Base-by-base conservation (phyloP, 2,329 filamentous ascomycete species). In the Biscogniauxia mediterranea region DNA sequence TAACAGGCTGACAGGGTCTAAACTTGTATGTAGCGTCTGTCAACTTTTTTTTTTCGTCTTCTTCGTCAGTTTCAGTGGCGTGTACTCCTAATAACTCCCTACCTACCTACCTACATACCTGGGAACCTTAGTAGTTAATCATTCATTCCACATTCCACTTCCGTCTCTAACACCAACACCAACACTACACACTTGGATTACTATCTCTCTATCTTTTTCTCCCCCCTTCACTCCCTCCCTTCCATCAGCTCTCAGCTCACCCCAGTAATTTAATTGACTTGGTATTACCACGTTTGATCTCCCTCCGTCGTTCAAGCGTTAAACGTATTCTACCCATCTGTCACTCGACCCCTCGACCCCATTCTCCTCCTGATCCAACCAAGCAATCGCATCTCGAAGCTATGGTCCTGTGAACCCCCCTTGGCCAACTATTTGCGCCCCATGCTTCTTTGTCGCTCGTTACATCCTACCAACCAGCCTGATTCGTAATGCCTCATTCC, bases 401-500 rank as follows among this genome's bases (percentile, higher is more conserved):
- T 65, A 72, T 71, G 69, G 62, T 68, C 65, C 58, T 68, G 57
- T 71, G 59, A 69, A 69, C 51, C 52, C 46, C 58, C 62, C 54
- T 57, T 52, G 64, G 59, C 42, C 58, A 56, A 61, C 59, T 64
- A 60, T 60, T 66, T 66, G 67, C 68, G 62, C 55, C 56, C 60
- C 28, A 46, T 66, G 66, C 62, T 62, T 60, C 62, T 61, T 63
- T 57, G 69, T 72, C 71, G 61, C 68, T 73, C 71, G 70, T 71
- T 72, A 68, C 63, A 55, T 56, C 59, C 52, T 54, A 60, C 60
- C 64, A 61, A 59, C 59, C 56, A 52, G 59, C 64, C 58, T 42
- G 32, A 58, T 28, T 55, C 58, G 67, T 61, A 51, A 75, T 75
- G 73, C 70, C 73, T 66, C 72, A 74, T 64, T 73, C 73, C 32